phyloP scores from a whole-genome alignment of 768 basidiomycete genomes.

The Leucosporidium creatinivorum region DNA sequence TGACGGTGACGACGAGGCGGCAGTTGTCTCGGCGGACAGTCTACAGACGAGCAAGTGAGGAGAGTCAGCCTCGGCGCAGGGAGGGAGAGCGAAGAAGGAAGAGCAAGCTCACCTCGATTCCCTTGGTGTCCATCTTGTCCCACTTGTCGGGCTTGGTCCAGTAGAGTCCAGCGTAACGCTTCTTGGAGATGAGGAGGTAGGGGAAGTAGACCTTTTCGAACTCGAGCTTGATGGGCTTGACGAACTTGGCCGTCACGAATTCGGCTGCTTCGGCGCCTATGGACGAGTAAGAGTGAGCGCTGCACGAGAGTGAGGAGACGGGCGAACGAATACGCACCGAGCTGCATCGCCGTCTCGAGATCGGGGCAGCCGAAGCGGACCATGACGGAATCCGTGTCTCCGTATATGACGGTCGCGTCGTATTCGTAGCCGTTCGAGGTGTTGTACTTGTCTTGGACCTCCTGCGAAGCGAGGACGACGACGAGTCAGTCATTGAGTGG shows the following conservation, averaged over 20 bases:
- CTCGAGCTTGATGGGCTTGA: constrained; percentile 94
- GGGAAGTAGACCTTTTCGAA: constrained; percentile 99
- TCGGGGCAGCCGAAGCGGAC: constrained; percentile 89
- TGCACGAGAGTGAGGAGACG: background rate
- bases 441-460: constrained; percentile 82
- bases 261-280: constrained; percentile 86
- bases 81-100: background rate
- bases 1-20: constrained; percentile 93
- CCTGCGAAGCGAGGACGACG: constrained; percentile 44
- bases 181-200: constrained; percentile 95
- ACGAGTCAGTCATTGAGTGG: constrained; percentile 7
- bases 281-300: background rate
- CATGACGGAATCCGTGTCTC: constrained; percentile 99
- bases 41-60: constrained; percentile 44
- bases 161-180: constrained; percentile 94
- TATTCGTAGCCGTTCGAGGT: constrained; percentile 74
- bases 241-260: constrained; percentile 79
- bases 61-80: background rate
- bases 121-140: constrained; percentile 99
- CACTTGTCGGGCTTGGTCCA: constrained; percentile 94
- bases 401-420: constrained; percentile 92
- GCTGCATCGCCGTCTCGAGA: constrained; percentile 73
- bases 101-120: constrained; percentile 69
- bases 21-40: constrained; percentile 98
- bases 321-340: constrained; percentile 53